Base-by-base conservation (phyloP, 2,329 filamentous ascomycete genomes). In the Thelonectria blattea region DNA sequence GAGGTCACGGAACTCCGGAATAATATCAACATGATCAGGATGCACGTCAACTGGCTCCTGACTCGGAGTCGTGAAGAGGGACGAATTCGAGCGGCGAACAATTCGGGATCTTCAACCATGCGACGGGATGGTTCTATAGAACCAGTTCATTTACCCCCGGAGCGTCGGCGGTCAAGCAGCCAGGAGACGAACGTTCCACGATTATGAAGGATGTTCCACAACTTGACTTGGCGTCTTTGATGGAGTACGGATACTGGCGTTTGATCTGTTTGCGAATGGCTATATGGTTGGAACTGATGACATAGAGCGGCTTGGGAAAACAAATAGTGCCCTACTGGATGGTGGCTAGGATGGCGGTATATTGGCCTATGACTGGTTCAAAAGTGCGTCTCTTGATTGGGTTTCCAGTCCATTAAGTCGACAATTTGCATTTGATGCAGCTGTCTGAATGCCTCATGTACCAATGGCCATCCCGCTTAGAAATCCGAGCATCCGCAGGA, bases 21-120 rank as follows among this genome's bases (percentile, higher is more conserved):
- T 73, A 85, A 81, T 64, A 76, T 85, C 61, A 84, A 84, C 52
- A 82, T 85, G 66, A 78, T 87, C 45, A 80, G 81, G 55, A 86
- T 86, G 83, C 83, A 87, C 64, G 81, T 86, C 46, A 82, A 83
- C 58, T 86, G 83, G 83, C 77, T 86, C 27, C 80, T 86, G 71
- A 84, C 83, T 61, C 78, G 80, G 62, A 80, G 80, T 60, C 74
- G 81, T 10, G 80, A 83, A 63, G 81, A 83, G 66, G 79, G 75
- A 1, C 75, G 78, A 18, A 71, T 76, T 37, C 68, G 76, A 59
- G 75, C 76, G 1, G 74, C 76, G 42, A 77, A 75, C 52, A 76
- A 63, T 27, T 71, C 75, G 3, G 75, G 69, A 3, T 69, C 73
- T 15, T 65, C 72, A 6, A 65, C 61, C 14, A 67, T 76, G 18